phyloP scores from a whole-genome alignment of 2,329 filamentous ascomycete species.

The Xylaria sp. region DNA sequence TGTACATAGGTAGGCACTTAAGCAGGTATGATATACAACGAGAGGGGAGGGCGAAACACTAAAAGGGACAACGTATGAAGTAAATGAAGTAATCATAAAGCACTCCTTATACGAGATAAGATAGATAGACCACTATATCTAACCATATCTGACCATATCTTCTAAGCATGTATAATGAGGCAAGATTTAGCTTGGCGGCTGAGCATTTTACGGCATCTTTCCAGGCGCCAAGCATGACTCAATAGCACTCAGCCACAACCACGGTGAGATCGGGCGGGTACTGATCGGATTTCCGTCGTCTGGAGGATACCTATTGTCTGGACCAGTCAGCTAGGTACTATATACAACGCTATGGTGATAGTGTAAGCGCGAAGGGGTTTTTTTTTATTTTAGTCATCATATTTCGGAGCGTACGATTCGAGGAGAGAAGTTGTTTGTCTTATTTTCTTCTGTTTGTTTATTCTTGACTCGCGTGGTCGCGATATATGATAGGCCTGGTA shows the following conservation, averaged over 20 bases:
- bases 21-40: too few relatives aligned
- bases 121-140: too few relatives aligned
- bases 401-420: too few relatives aligned
- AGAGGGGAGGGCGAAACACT: too few relatives aligned
- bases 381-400: neutral
- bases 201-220: slow-evolving; percentile 27
- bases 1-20: too few relatives aligned
- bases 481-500: neutral
- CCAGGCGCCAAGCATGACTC: slow-evolving; percentile 22
- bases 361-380: neutral
- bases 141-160: too few relatives aligned
- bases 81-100: too few relatives aligned
- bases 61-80: too few relatives aligned
- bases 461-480: neutral
- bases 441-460: neutral
- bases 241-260: slow-evolving; percentile 29
- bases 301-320: neutral
- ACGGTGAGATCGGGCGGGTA: slow-evolving; percentile 2
- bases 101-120: too few relatives aligned
- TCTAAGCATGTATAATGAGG: slow-evolving; percentile 9
- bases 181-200: neutral
- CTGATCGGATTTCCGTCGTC: slow-evolving; percentile 2
- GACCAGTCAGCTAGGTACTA: too few relatives aligned
- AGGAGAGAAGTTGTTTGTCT: neutral
- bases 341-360: neutral